phyloP scores from a whole-genome alignment of 352 stramenopile genomes.

The Phytophthora tubulina region DNA sequence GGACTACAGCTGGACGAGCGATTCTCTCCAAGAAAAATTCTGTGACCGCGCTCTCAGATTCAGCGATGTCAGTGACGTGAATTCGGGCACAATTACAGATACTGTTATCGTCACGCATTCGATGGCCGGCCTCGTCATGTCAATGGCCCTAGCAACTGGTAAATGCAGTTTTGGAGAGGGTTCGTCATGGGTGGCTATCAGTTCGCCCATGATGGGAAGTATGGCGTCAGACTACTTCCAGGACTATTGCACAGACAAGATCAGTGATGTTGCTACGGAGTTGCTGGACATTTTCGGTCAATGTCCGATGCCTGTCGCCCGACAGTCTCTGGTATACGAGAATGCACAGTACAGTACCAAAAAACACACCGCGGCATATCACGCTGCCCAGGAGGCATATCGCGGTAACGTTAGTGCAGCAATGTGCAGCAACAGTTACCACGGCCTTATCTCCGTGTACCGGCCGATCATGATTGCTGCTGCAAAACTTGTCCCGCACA shows the following conservation, averaged over 20 bases:
- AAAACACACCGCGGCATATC: conserved; percentile 37
- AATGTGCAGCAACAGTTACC: conserved; percentile 48
- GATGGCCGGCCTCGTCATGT: conserved; percentile 28
- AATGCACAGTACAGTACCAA: conserved; percentile 27
- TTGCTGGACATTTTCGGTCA: conserved; percentile 41
- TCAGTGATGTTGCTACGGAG: conserved; percentile 4
- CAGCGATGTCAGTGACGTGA: conserved; percentile 13
- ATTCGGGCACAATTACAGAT: conserved; percentile 11
- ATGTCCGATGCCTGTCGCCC: conserved; percentile 41
- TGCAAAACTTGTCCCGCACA: conserved; percentile 34
- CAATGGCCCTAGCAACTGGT: conserved; percentile 27
- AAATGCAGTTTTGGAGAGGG: conserved; percentile 35
- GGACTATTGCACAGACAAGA: conserved; percentile 37
- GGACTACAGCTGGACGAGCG: conserved; percentile 28
- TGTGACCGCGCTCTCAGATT: conserved; percentile 30
- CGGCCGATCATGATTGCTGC: conserved; percentile 27
- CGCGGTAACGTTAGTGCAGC: conserved; percentile 41
- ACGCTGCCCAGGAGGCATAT: conserved; percentile 41
- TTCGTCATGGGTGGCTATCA: conserved; percentile 42
- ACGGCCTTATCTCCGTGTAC: conserved; percentile 46
- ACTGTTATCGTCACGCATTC: conserved; percentile 37
- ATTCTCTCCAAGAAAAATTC: conserved; percentile 29
- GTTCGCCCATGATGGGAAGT: conserved; percentile 33
- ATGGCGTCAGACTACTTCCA: conserved; percentile 46
- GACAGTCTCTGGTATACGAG: conserved; percentile 42